A percentile compares a stretch with the other conserved stretches of the same genome.
Evolutionary conservation across 2,329 filamentous ascomycete species (phyloP).

Genomic region (Tricladium varicosporioides): DNA sequence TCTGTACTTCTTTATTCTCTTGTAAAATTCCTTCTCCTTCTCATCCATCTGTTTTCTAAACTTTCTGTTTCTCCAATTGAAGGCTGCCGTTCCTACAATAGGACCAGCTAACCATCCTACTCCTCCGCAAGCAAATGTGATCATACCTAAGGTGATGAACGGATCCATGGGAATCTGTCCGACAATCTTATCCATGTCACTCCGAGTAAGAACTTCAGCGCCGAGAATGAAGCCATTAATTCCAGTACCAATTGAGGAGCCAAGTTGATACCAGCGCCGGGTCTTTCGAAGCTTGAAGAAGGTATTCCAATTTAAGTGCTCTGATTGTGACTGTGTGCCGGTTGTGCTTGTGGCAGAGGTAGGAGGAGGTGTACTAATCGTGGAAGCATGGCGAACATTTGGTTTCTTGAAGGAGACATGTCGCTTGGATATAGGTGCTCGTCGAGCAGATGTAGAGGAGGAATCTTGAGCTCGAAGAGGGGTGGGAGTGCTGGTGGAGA

Average conservation of each 20-base stretch:
- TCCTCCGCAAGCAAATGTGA: slow-evolving; percentile 73
- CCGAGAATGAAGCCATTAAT: slow-evolving; percentile 60
- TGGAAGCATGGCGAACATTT: too few species aligned
- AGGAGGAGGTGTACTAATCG: neutral
- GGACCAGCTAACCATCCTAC: slow-evolving; percentile 88
- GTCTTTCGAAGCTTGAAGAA: slow-evolving; percentile 90
- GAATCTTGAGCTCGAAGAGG: slow-evolving; percentile 21
- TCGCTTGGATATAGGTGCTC: slow-evolving; percentile 27
- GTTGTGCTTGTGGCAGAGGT: slow-evolving; percentile 4
- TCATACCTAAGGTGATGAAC: slow-evolving; percentile 77
- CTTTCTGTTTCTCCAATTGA: slow-evolving; percentile 71
- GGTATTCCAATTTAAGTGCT: slow-evolving; percentile 73
- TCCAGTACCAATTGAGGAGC: slow-evolving; percentile 68
- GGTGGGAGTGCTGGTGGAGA: slow-evolving; percentile 22
- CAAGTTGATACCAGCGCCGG: slow-evolving; percentile 79
- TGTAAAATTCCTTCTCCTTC: slow-evolving; percentile 95
- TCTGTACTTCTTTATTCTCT: slow-evolving; percentile 84
- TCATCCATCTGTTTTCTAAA: slow-evolving; percentile 71
- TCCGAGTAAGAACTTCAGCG: slow-evolving; percentile 64
- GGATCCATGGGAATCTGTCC: slow-evolving; percentile 80
- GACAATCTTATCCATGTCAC: slow-evolving; percentile 70
- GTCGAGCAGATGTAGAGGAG: slow-evolving; percentile 17
- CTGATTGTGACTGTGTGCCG: slow-evolving; percentile 8
- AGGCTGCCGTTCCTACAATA: slow-evolving; percentile 74
- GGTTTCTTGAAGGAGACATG: slow-evolving; percentile 28